These are phyloP conservation scores for Arabidopsis lyrata DNA, from an alignment of 441 rosid genomes.

Conservation along the genomic window DNA sequence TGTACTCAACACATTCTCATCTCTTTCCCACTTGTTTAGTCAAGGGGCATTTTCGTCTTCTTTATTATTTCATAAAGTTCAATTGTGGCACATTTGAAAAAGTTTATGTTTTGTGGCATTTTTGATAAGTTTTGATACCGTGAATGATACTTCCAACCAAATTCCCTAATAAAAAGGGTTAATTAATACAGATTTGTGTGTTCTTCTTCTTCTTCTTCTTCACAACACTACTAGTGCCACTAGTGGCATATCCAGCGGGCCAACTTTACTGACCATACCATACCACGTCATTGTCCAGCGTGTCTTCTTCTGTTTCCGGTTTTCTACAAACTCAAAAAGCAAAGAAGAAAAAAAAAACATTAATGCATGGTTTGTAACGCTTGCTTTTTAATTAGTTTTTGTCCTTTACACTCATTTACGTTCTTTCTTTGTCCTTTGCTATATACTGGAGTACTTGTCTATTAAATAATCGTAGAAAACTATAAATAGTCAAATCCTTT, in stretches of 20 bases:
- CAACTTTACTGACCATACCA: conserved; percentile 18
- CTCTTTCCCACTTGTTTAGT: too few relatives aligned
- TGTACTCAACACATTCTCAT: too few relatives aligned
- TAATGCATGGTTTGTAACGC: neutral
- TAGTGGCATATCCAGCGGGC: neutral
- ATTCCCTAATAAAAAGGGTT: neutral
- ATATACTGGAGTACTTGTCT: too few relatives aligned
- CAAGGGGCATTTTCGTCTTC: too few relatives aligned
- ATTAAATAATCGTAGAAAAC: neutral
- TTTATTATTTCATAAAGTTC: too few relatives aligned
- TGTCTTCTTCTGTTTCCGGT: conserved; percentile 14
- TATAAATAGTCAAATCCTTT: neutral
- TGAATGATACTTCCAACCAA: too few relatives aligned
- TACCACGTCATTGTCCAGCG: conserved; percentile 32
- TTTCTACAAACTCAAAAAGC: neutral
- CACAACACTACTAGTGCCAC: neutral
- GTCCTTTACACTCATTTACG: conserved; percentile 2
- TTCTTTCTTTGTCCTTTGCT: conserved; percentile 4
- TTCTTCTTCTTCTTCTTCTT: too few relatives aligned
- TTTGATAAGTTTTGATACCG: too few relatives aligned
- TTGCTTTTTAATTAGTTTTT: neutral
- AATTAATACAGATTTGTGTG: too few relatives aligned
- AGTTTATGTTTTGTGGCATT: too few relatives aligned
- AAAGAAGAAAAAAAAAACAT: neutral
- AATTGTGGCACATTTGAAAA: too few relatives aligned